Base-by-base conservation (phyloP, 2,329 filamentous ascomycete species). In the Calycina herbarum region DNA sequence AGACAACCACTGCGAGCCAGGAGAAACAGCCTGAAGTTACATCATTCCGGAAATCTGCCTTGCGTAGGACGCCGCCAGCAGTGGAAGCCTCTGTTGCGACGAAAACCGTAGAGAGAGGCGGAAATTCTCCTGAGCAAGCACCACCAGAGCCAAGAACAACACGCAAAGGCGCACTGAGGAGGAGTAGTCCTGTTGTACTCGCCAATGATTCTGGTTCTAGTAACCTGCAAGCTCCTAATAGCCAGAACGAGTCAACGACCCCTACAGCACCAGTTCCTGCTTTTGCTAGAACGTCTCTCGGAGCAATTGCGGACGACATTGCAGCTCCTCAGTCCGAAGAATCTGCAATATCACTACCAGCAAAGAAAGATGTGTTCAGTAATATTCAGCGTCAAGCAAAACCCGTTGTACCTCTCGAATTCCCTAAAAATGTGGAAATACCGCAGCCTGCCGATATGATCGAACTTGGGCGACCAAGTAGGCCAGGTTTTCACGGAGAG, bases 401-500 rank as follows among this genome's bases (percentile, higher is more conserved):
- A 20, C 54, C 54, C 11, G 27, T 31, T n/a, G 5, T 15, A 24
- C 54, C 54, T 33, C 27, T 51, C 11, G 45, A 51, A 11, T 51
- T 51, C 8, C 45, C 45, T 51, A 51, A 51, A 51, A 8, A 51
- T 24, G 45, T 51, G 45, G 45, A 51, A 11, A 51, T 51, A 51
- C n/a, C 10, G 3, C 45, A 51, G 20, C 45, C 45, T 51, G n/a
- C 45, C n/a, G 45, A 24, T 51, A 51, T 24, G 20, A 51, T 51
- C 11, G 45, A 51, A 27, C 45, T 51, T 24, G 45, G 45, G n/a
- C 45, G 45, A 11, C 45, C 45, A 24, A 51, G 45, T 24, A 51
- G 27, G 10, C n/a, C 45, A 11, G 45, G 45, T 3, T 51, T 51
- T 11, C 45, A 51, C 27, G 81, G 81, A 17, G 87, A 91, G 70